phyloP scores from a whole-genome alignment of 2,329 filamentous ascomycete species.

The Colletotrichum echinochloae region DNA sequence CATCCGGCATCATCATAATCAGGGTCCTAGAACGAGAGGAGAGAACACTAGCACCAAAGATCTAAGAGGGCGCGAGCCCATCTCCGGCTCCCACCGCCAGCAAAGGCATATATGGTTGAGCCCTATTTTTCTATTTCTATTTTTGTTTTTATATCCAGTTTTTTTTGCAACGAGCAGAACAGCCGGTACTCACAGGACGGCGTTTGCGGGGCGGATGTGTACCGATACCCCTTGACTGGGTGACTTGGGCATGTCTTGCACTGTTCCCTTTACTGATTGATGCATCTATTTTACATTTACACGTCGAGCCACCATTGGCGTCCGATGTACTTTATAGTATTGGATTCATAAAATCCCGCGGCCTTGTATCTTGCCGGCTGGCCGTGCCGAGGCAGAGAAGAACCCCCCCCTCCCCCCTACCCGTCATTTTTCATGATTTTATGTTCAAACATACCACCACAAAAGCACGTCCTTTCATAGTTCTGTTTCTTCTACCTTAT shows the following conservation, averaged over 20 bases:
- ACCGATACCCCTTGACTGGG: constrained; percentile 14
- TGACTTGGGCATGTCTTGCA: background rate
- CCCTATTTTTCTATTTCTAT: no score
- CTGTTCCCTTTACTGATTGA: constrained; percentile 14
- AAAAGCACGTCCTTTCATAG: constrained; percentile 26
- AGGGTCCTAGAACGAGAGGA: constrained; percentile 13
- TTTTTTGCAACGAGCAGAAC: constrained; percentile 12
- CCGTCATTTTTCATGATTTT: background rate
- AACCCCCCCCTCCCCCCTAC: background rate
- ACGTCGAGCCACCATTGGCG: constrained; percentile 18
- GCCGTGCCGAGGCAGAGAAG: constrained; percentile 19
- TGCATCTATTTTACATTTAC: background rate
- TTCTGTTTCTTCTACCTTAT: constrained; percentile 14
- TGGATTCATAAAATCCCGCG: constrained; percentile 3
- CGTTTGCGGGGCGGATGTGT: constrained; percentile 8
- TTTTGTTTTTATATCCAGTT: background rate
- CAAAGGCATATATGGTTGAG: constrained; percentile 1
- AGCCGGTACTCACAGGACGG: constrained; percentile 35
- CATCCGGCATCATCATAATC: constrained; percentile 8
- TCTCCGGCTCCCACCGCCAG: constrained; percentile 4
- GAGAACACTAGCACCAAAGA: constrained; percentile 30
- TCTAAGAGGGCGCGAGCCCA: constrained; percentile 39
- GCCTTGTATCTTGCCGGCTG: constrained; percentile 18
- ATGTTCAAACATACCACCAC: background rate
- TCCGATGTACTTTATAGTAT: constrained; percentile 28